Evolutionary conservation across 2,329 filamentous ascomycete genomes (phyloP), one percentile per base, ranked within the genome.

Genomic region (Sporothrix euskadiensis): DNA sequence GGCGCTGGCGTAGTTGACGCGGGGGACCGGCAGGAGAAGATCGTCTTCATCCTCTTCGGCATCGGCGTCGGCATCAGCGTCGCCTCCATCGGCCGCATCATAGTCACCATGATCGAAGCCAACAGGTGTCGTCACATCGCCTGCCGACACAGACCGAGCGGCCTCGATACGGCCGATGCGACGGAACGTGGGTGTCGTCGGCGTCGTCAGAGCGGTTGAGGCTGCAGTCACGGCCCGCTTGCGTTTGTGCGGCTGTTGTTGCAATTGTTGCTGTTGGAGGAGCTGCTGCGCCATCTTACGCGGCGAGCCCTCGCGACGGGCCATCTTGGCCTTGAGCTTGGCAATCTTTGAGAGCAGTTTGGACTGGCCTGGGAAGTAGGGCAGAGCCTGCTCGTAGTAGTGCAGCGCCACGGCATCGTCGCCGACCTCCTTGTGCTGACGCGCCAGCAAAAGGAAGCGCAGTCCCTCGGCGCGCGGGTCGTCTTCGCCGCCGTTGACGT

Each of bases 391-490:
- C 80, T 95, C 91, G 79, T 97, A 98, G 89, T 96, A 95, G 77
- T 89, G 90, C 74, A 98, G 83, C 0, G 94, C 94, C 47, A 89
- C 92, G 3, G 84, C 85, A 70, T 97, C 90, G 77, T 98, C 93
- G 1, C 94, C 94, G 4, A 89, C 87, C 71, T 94, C 93, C 79
- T 94, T 94, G 79, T 97, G 92, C 80, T 98, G 94, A 76, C 96
- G 92, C 0, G 94, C 95, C 86, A 96, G 94, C n/a, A 98, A 85
- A 47, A 98, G 83, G 78, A 92, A 94, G 12, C 94, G 92, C 39
- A 98, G 82, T 0, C 95, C 96, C 75, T 97, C 93, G 0, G 93
- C 91, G 71, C 92, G 89, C 35, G 87, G 85, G 78, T 97, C 93
- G 52, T 94, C 93, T 19, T 61, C 69, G 54, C 30, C n/a, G 32